phyloP scores from a whole-genome alignment of 1,139 yeast species.

The Candida albicans region DNA sequence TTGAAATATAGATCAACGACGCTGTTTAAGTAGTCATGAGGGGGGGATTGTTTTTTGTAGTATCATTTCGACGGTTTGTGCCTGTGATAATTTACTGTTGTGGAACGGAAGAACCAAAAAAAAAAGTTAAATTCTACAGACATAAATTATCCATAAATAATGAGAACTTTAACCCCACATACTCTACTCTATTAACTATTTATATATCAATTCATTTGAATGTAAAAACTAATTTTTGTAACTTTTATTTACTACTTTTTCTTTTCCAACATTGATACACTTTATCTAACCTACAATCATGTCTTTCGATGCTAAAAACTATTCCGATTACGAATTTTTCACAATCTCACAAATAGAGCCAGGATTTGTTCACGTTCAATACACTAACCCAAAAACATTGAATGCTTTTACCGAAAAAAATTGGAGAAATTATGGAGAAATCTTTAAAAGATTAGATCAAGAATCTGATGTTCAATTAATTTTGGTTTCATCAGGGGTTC shows the following conservation, averaged over 20 bases:
- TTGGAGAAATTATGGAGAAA: constrained; percentile 57
- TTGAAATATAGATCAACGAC: background rate
- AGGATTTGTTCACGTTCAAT: constrained; percentile 58
- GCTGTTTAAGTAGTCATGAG: too few relatives aligned
- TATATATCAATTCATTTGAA: too few relatives aligned
- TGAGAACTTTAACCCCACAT: constrained; percentile 5
- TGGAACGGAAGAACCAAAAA: background rate
- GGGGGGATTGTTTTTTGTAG: too few relatives aligned
- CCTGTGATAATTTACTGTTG: background rate
- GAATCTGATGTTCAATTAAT: constrained; percentile 53
- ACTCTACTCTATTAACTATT: too few relatives aligned
- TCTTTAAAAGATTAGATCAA: constrained; percentile 48
- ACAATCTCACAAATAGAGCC: constrained; percentile 41
- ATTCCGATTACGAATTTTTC: constrained; percentile 36
- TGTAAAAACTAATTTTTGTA: background rate
- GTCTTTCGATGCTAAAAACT: constrained; percentile 29
- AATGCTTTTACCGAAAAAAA: constrained; percentile 58
- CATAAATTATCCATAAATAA: background rate
- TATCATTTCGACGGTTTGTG: background rate
- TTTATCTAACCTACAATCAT: constrained; percentile 9
- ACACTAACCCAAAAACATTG: constrained; percentile 61
- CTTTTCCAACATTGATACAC: background rate
- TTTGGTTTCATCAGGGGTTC: constrained; percentile 55
- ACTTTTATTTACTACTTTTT: background rate
- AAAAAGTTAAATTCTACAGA: too few relatives aligned